Percentiles rank a stretch among this genome's conserved stretches.
These are phyloP conservation scores for Scalesia atractyloides DNA, from an alignment of 129 eudicot genomes.

Conservation along the genomic window DNA sequence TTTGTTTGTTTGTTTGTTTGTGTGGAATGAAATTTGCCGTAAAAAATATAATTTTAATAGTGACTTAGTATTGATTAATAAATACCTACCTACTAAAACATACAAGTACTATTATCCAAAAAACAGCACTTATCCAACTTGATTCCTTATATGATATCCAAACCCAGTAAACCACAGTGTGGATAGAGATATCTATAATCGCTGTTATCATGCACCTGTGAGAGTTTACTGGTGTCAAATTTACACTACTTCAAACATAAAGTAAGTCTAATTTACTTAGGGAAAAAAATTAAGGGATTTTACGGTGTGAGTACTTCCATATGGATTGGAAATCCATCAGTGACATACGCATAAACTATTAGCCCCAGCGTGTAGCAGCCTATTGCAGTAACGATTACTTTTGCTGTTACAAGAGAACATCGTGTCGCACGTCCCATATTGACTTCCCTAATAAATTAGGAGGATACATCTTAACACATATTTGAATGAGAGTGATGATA, in stretches of 20 bases:
- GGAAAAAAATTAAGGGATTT: no score
- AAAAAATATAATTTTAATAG: no score
- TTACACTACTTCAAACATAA: no score
- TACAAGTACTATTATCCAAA: conserved; percentile 60
- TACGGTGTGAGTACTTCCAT: not conserved
- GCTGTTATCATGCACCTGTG: conserved; percentile 73
- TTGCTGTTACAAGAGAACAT: conserved; percentile 1
- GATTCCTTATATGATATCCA: conserved; percentile 86
- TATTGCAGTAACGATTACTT: conserved; percentile 5
- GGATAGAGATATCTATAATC: conserved; percentile 42
- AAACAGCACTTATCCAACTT: conserved; percentile 50
- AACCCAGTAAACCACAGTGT: conserved; percentile 56
- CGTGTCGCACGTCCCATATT: not conserved
- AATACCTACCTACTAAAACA: conserved; percentile 84
- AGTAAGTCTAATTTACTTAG: no score
- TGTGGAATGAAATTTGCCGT: no score
- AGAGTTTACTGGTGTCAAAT: not conserved
- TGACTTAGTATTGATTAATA: no score
- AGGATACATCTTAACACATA: not conserved
- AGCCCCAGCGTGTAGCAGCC: conserved; percentile 2
- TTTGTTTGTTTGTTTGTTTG: no score
- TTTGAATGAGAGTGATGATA: no score
- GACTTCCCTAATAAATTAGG: not conserved
- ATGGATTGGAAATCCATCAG: conserved; percentile 10
- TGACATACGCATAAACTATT: not conserved